Evolutionary conservation across 805 yeast genomes (phyloP).

Genomic region (Candida maltosa): DNA sequence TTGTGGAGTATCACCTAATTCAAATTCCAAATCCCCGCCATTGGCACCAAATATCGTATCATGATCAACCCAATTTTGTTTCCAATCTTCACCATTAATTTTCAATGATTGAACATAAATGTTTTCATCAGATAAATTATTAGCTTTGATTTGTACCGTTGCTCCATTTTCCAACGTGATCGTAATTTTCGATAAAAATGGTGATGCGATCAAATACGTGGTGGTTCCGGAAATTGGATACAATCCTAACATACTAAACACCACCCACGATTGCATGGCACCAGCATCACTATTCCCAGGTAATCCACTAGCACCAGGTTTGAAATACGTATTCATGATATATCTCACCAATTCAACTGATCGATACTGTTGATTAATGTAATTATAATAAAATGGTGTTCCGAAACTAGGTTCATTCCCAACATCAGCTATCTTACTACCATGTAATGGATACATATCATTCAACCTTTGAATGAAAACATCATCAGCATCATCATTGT

Average conservation of each 20-base stretch:
- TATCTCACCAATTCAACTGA: conserved; percentile 27
- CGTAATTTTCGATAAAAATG: conserved; percentile 20
- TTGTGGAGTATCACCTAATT: conserved; percentile 12
- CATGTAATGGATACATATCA: conserved; percentile 30
- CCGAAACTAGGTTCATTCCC: conserved; percentile 37
- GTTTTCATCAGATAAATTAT: conserved; percentile 16
- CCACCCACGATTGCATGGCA: conserved; percentile 36
- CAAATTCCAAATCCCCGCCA: conserved; percentile 21
- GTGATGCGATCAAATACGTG: conserved; percentile 27
- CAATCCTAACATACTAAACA: conserved; percentile 29
- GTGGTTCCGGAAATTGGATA: conserved; percentile 35
- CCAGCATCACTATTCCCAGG: conserved; percentile 39
- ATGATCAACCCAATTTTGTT: conserved; percentile 30
- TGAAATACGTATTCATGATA: conserved; percentile 21
- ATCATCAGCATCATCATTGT: conserved; percentile 23
- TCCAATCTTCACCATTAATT: conserved; percentile 22
- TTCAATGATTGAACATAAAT: conserved; percentile 25
- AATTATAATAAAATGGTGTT: conserved; percentile 32
- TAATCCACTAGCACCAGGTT: conserved; percentile 22
- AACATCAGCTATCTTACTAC: conserved; percentile 25
- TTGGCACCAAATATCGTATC: conserved; percentile 20
- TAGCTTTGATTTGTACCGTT: conserved; percentile 18
- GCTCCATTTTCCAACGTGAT: conserved; percentile 21
- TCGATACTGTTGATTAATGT: conserved; percentile 21
- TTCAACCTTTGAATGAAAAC: conserved; percentile 24